Percentiles rank a stretch among this genome's conserved stretches.
phyloP scores from a whole-genome alignment of 2,329 filamentous ascomycete genomes.

The Aaosphaeria arxii region DNA sequence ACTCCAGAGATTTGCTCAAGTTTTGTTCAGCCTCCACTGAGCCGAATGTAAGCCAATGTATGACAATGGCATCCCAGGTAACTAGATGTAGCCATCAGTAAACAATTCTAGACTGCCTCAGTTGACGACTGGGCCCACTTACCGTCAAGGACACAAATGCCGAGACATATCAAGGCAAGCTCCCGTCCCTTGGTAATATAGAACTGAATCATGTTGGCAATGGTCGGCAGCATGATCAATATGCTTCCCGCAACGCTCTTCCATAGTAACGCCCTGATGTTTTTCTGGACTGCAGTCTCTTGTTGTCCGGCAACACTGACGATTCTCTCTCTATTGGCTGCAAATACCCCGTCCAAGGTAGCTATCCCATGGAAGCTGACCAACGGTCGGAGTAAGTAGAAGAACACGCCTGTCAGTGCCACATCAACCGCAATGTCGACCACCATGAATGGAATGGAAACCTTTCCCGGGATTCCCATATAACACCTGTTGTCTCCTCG shows the following conservation, averaged over 20 bases:
- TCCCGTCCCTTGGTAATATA: constrained; percentile 22
- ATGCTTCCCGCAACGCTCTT: constrained; percentile 29
- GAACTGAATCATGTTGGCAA: constrained; percentile 36
- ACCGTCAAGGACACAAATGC: constrained; percentile 24
- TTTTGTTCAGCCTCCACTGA: constrained; percentile 18
- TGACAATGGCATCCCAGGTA: constrained; percentile 21
- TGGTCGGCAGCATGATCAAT: constrained; percentile 34
- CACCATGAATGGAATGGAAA: constrained; percentile 31
- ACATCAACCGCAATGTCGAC: constrained; percentile 36
- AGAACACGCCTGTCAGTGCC: constrained; percentile 34
- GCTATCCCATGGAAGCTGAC: constrained; percentile 5
- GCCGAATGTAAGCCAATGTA: constrained; percentile 30
- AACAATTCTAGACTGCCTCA: constrained; percentile 1
- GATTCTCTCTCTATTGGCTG: not conserved
- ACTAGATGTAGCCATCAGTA: constrained; percentile 6
- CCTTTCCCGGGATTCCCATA: constrained; percentile 32
- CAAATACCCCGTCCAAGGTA: constrained; percentile 1
- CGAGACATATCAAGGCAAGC: constrained; percentile 39
- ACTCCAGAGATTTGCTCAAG: no score
- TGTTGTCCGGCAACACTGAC: not conserved
- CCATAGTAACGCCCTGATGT: constrained; percentile 19
- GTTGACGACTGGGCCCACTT: not conserved
- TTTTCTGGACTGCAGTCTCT: constrained; percentile 11
- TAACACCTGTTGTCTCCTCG: constrained; percentile 27
- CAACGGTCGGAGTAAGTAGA: constrained; percentile 30